A percentile compares a stretch with the other conserved stretches of the same genome.
Evolutionary conservation across 1,284 basidiomycete genomes (phyloP).

Genomic region (Meira miltonrushii): DNA sequence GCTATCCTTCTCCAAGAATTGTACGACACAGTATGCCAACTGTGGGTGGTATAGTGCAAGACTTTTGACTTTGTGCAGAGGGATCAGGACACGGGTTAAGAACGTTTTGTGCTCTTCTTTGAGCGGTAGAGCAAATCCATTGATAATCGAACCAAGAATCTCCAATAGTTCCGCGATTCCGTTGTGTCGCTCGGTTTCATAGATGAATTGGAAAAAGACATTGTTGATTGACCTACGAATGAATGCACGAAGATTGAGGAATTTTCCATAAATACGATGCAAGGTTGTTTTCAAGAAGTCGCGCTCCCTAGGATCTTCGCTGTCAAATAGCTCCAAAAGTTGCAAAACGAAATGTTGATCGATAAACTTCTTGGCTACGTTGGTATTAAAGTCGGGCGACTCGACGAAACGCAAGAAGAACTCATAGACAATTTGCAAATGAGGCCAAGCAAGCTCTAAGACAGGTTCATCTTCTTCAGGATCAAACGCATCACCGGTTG

Average conservation of each 20-base stretch:
- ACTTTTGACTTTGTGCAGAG: constrained; percentile 95
- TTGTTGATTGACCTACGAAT: constrained; percentile 99
- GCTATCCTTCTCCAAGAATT: constrained; percentile 96
- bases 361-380: constrained; percentile 93
- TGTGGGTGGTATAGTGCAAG: constrained; percentile 96
- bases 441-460: constrained; percentile 97
- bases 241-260: constrained; percentile 95
- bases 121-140: constrained; percentile 93
- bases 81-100: constrained; percentile 89
- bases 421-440: constrained; percentile 98
- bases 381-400: constrained; percentile 96
- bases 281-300: constrained; percentile 99
- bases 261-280: constrained; percentile 99
- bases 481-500: constrained; percentile 94
- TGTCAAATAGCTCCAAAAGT: constrained; percentile 96
- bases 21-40: constrained; percentile 96
- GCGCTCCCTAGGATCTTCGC: constrained; percentile 95
- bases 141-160: constrained; percentile 98
- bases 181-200: constrained; percentile 97
- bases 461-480: constrained; percentile 99
- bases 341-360: constrained; percentile 94
- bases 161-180: constrained; percentile 97
- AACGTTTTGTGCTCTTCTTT: constrained; percentile 99
- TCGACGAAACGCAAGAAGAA: constrained; percentile 99
- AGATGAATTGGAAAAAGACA: constrained; percentile 98